Percentiles rank a stretch among this genome's conserved stretches.
Conservation (phyloP, 2,329 filamentous ascomycete species). For the Neurospora sp. region DNA sequence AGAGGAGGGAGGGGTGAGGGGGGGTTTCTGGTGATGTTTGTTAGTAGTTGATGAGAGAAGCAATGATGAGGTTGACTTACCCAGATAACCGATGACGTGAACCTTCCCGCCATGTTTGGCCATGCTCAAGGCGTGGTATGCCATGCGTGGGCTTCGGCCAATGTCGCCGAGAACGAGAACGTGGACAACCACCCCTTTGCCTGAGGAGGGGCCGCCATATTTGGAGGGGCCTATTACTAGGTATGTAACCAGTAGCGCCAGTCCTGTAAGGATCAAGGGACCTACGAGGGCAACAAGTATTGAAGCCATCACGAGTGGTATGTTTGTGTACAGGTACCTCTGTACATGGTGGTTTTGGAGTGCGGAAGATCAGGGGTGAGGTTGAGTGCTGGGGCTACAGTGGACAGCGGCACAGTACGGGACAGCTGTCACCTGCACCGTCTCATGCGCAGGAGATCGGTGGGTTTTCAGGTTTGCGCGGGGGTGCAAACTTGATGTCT, state of each 20-base stretch:
- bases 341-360: conserved; percentile 1
- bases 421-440: neutral
- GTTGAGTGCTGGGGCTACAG: conserved; percentile 1
- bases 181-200: conserved; percentile 41
- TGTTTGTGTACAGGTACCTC: neutral
- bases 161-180: conserved; percentile 92
- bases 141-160: conserved; percentile 92
- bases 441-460: neutral
- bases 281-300: neutral
- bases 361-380: conserved; percentile 1
- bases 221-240: conserved; percentile 8
- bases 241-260: conserved; percentile 12
- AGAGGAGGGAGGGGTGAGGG: conserved; percentile 65
- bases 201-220: conserved; percentile 11
- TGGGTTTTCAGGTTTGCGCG: neutral
- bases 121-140: conserved; percentile 92
- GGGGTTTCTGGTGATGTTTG: conserved; percentile 52
- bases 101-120: conserved; percentile 72
- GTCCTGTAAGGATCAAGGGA: neutral
- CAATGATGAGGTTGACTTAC: conserved; percentile 31
- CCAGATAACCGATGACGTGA: conserved; percentile 79
- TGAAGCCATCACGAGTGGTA: neutral
- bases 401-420: conserved; percentile 1
- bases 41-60: neutral
- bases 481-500: neutral